Conservation (phyloP, 176 grass and related monocot genomes). For the Avena sativa region DNA sequence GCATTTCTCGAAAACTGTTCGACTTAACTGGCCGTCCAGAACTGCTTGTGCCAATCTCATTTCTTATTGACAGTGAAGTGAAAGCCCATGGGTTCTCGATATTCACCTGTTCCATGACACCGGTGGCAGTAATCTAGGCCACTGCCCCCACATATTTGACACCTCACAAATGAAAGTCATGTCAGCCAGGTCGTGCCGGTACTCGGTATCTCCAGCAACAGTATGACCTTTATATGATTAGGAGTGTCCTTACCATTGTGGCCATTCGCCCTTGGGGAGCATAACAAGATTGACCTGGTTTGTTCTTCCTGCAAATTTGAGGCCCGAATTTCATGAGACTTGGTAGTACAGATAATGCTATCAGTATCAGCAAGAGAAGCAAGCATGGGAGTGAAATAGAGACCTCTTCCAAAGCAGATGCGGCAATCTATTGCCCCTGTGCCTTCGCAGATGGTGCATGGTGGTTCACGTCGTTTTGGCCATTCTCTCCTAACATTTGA, state of each 20-base stretch:
- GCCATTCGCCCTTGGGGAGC: conserved; percentile 82
- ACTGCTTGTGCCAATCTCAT: not conserved
- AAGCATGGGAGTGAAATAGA: not conserved
- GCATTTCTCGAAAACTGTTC: not conserved
- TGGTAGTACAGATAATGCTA: not conserved
- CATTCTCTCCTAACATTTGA: conserved; percentile 75
- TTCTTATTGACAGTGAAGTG: conserved; percentile 57
- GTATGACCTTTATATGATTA: not conserved
- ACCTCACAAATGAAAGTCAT: conserved; percentile 50
- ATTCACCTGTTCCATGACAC: conserved; percentile 80
- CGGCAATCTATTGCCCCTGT: conserved; percentile 64
- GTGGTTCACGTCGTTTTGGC: conserved; percentile 55
- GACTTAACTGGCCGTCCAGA: not conserved
- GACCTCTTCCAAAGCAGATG: conserved; percentile 68
- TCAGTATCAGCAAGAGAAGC: not conserved
- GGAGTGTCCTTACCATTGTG: conserved; percentile 57
- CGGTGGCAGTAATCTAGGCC: conserved; percentile 67
- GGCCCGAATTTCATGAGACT: not conserved
- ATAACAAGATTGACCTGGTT: conserved; percentile 56
- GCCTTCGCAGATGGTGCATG: conserved; percentile 68
- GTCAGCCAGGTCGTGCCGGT: not conserved
- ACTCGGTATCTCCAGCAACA: not conserved
- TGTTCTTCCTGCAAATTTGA: conserved; percentile 57
- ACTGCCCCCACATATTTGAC: conserved; percentile 68
- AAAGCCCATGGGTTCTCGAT: conserved; percentile 77